Conservation (phyloP, 2,329 filamentous ascomycete genomes). For the Aureobasidium namibiae region DNA sequence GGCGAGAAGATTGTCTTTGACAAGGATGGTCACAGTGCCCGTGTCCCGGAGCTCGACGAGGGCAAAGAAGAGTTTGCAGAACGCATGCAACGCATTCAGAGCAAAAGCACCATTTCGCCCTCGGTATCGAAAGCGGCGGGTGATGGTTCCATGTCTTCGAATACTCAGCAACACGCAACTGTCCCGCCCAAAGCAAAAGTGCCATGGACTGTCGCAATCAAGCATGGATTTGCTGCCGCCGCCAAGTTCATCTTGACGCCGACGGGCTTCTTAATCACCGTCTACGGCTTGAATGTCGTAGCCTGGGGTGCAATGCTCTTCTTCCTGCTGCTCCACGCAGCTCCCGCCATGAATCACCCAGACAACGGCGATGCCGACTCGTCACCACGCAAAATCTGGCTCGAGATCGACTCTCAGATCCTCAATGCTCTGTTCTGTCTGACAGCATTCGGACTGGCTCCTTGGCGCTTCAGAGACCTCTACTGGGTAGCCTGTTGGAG, state of each 20-base stretch:
- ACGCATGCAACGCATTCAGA: no score
- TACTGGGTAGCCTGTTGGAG: conserved; percentile 65
- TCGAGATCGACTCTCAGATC: conserved; percentile 77
- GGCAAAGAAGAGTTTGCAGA: no score
- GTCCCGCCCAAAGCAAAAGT: no score
- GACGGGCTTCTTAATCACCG: conserved; percentile 63
- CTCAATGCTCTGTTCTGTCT: conserved; percentile 79
- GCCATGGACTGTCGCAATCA: no score
- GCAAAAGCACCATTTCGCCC: no score
- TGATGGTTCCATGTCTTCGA: no score
- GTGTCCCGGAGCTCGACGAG: no score
- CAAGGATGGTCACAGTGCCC: no score
- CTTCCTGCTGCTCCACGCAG: conserved; percentile 69
- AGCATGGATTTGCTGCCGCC: no score
- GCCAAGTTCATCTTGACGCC: conserved; percentile 61
- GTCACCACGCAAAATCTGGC: conserved; percentile 46
- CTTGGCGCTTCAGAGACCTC: conserved; percentile 75
- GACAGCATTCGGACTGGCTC: conserved; percentile 73
- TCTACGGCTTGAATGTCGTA: conserved; percentile 76
- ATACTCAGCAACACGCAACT: no score
- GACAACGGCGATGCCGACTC: conserved; percentile 50
- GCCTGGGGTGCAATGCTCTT: conserved; percentile 92
- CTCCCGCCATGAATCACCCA: conserved; percentile 52
- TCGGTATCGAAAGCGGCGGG: no score
- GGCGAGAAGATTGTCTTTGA: no score